These are phyloP conservation scores for Russula virescens DNA, from an alignment of 768 basidiomycete species.

Conservation along the genomic window DNA sequence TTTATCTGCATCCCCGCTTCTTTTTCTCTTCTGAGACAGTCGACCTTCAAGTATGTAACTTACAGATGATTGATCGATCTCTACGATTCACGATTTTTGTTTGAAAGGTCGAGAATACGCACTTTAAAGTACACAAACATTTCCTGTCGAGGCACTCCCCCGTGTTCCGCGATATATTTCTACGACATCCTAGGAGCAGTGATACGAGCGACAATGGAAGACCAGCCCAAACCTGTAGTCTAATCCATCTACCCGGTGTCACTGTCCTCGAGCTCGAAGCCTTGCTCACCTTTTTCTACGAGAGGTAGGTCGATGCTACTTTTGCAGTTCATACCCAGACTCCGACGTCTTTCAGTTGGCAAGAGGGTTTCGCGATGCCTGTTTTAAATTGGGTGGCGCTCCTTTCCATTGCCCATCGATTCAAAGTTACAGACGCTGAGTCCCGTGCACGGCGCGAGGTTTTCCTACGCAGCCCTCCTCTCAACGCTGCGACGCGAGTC, in stretches of 20 bases:
- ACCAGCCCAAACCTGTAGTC: too few species aligned
- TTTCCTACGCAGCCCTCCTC: background rate
- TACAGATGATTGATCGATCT: too few species aligned
- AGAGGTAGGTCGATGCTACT: background rate
- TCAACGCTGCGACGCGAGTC: background rate
- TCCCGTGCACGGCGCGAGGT: slow-evolving; percentile 11
- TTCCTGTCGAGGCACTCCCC: background rate
- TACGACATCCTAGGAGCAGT: background rate
- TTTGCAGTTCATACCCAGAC: background rate
- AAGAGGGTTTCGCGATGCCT: slow-evolving; percentile 5
- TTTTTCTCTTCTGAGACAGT: too few species aligned
- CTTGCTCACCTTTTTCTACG: slow-evolving; percentile 5
- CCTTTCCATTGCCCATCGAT: slow-evolving; percentile 7
- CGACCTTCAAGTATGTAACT: too few species aligned
- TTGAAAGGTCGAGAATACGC: too few species aligned
- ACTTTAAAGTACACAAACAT: slow-evolving; percentile 6
- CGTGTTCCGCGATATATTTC: background rate
- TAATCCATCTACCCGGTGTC: background rate
- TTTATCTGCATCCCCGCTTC: too few species aligned
- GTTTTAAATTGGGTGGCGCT: background rate
- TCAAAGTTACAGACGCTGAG: slow-evolving; percentile 8
- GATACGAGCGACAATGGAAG: background rate
- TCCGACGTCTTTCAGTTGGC: background rate
- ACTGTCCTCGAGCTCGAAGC: slow-evolving; percentile 8
- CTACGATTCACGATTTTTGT: too few species aligned